Evolutionary conservation across 306 rosid genomes (phyloP).

Genomic region (Pyrus betulifolia): DNA sequence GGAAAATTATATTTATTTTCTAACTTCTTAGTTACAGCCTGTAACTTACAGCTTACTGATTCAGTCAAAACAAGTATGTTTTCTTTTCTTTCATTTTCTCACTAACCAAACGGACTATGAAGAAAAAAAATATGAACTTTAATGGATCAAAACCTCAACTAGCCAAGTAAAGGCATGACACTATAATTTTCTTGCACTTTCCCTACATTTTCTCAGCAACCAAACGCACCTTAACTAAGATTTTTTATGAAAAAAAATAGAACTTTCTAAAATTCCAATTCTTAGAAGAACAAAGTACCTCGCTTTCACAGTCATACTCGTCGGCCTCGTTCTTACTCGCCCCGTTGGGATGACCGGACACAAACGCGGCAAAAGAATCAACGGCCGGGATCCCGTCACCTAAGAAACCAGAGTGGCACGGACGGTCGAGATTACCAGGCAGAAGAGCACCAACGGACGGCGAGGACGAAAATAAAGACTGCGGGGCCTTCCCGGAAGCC

Average conservation of each 20-base stretch:
- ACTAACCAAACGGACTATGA: neutral
- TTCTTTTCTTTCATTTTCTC: neutral
- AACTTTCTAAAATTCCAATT: conserved; percentile 1
- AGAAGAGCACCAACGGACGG: conserved; percentile 16
- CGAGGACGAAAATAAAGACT: conserved; percentile 9
- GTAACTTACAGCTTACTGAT: neutral
- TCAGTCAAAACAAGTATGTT: neutral
- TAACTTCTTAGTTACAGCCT: neutral
- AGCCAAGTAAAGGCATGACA: neutral
- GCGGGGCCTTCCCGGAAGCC: conserved; percentile 2
- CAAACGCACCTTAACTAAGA: neutral
- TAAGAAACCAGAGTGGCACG: neutral
- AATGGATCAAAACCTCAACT: neutral
- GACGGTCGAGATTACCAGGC: conserved; percentile 18
- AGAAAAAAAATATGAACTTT: neutral
- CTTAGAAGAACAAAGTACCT: conserved; percentile 29
- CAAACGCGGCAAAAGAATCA: conserved; percentile 25
- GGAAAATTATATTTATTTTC: neutral
- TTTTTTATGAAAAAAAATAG: neutral
- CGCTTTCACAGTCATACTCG: conserved; percentile 83
- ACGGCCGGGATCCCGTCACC: conserved; percentile 43
- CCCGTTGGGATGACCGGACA: conserved; percentile 28
- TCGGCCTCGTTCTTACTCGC: conserved; percentile 54
- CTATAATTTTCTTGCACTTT: neutral
- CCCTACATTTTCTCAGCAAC: neutral